phyloP scores from a whole-genome alignment of 345 rosid species.

The Ceriops zippeliana region DNA sequence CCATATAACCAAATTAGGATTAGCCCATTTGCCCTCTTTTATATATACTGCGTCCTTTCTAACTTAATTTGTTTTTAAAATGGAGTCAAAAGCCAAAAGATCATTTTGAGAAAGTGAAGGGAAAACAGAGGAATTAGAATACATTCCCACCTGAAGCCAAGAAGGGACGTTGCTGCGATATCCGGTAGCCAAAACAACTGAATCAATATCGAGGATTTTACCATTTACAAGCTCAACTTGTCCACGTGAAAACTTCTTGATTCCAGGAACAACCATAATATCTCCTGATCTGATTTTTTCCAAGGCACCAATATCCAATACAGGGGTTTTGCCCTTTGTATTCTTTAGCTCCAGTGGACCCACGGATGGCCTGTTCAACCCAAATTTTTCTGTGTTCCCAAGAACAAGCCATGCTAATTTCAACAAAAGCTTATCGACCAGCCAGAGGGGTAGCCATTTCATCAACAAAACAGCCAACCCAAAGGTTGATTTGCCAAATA shows the following conservation, averaged over 20 bases:
- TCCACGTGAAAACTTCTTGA: conserved; percentile 47
- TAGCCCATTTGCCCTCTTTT: neutral
- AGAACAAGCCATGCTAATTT: conserved; percentile 48
- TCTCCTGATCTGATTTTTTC: conserved; percentile 62
- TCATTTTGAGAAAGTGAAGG: neutral
- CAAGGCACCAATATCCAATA: conserved; percentile 72
- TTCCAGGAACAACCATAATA: conserved; percentile 67
- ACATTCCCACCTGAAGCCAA: conserved; percentile 78
- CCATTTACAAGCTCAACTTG: conserved; percentile 66
- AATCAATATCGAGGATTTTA: conserved; percentile 45
- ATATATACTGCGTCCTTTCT: neutral
- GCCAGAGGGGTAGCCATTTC: conserved; percentile 74
- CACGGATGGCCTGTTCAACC: conserved; percentile 57
- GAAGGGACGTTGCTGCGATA: conserved; percentile 66
- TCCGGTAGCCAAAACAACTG: conserved; percentile 73
- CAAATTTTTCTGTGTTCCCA: conserved; percentile 53
- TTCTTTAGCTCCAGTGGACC: conserved; percentile 72
- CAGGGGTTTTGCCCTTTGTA: conserved; percentile 66
- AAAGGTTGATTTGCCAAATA: conserved; percentile 71
- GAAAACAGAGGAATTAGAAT: conserved; percentile 15
- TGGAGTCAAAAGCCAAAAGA: neutral
- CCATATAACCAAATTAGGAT: conserved; percentile 4
- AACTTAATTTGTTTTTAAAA: neutral
- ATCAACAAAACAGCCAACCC: conserved; percentile 50
- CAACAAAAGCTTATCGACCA: conserved; percentile 63